Evolutionary conservation across 2,329 filamentous ascomycete species (phyloP), one percentile per base, ranked within the genome.

Genomic region (Ophiosphaerella herpotricha): DNA sequence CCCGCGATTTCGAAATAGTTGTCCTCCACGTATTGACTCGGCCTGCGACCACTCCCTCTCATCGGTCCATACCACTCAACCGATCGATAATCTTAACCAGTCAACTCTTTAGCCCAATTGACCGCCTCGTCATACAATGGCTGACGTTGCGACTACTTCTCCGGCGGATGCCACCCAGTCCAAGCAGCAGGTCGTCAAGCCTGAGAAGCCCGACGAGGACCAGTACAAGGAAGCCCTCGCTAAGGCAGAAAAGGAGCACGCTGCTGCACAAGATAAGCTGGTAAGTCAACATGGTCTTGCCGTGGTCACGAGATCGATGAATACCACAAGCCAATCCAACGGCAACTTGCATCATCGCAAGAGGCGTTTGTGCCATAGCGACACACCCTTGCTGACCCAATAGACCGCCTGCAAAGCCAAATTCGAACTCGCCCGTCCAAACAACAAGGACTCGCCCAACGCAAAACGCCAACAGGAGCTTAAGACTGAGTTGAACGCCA

Each of bases 321-420:
- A 42, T 18, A 29, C 26, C 21, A 35, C 45, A 35, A 38, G 43
- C 31, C 33, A 13, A 46, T 41, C 53, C 49, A 39, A 34, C 54
- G 55, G 50, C 46, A 54, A 52, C 57, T 54, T 58, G 53, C 56
- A 51, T 11, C 26, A 29, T 45, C 39, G 39, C 37, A 37, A 35
- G 38, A 43, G 44, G 18, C 45, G 9, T 21, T 16, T 32, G 39
- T 34, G 9, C 16, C 29, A n/a, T 23, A n/a, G 36, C 5, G 13
- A 37, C 35, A 40, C 23, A 21, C 11, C 26, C 2, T 8, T 44
- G 36, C 55, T 66, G 7, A 66, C 46, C 14, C 5, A 8, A 13
- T 70, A 97, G 93, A 92, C 90, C 71, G 86, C 87, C 60, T 81
- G 94, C 77, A 93, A 91, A 77, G 84, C 87, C 72, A 96, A 97